Conservation (phyloP, 108 stramenopile species). For the Skeletonema potamos region DNA sequence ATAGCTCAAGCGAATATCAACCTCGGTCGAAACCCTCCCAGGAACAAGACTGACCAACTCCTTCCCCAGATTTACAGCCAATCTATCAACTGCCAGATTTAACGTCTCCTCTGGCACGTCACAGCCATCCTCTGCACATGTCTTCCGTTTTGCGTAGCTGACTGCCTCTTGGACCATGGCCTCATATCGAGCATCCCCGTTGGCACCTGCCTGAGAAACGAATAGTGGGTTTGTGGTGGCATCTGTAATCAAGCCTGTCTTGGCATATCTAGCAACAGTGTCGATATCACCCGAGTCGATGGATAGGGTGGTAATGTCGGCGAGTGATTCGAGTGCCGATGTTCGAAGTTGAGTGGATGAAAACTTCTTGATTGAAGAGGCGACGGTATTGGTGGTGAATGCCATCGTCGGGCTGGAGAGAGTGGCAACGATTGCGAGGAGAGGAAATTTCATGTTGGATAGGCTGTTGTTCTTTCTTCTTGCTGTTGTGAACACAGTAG, state of each 20-base stretch:
- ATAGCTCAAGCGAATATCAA: conserved; percentile 93
- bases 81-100: conserved; percentile 86
- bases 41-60: conserved; percentile 84
- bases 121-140: conserved; percentile 61
- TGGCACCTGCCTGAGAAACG: conserved; percentile 79
- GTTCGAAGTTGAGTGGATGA: conserved; percentile 9
- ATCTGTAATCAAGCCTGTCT: conserved; percentile 81
- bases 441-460: conserved; percentile 27
- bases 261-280: conserved; percentile 66
- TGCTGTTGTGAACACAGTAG: background rate
- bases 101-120: conserved; percentile 42
- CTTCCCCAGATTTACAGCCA: conserved; percentile 94
- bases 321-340: conserved; percentile 67
- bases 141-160: conserved; percentile 65
- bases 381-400: background rate
- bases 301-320: conserved; percentile 78
- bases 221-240: conserved; percentile 94
- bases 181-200: conserved; percentile 76
- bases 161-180: conserved; percentile 80
- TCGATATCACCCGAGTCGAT: conserved; percentile 88
- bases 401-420: background rate
- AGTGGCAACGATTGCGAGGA: background rate
- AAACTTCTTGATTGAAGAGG: background rate
- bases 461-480: background rate
- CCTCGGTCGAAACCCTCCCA: conserved; percentile 96